Evolutionary conservation across 2,329 filamentous ascomycete genomes (phyloP).

Genomic region (Clarireedia monteithiana): DNA sequence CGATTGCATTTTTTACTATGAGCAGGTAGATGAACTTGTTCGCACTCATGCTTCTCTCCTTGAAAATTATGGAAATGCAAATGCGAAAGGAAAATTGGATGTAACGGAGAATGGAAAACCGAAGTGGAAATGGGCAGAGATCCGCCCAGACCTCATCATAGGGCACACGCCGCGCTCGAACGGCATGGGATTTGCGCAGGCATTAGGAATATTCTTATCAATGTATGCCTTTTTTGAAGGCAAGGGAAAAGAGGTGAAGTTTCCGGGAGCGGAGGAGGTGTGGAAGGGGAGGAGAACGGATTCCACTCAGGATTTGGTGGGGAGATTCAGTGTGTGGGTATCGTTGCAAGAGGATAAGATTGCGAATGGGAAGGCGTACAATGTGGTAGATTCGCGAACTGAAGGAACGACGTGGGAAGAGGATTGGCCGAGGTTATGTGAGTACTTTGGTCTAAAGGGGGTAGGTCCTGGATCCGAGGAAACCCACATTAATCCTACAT

Average conservation of each 20-base stretch:
- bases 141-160: slow-evolving; percentile 37
- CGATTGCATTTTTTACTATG: neutral
- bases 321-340: slow-evolving; percentile 35
- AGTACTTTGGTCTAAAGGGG: slow-evolving; percentile 39
- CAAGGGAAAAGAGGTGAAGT: slow-evolving; percentile 29
- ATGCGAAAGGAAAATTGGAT: too few relatives aligned
- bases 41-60: neutral
- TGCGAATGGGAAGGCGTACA: slow-evolving; percentile 30
- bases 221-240: slow-evolving; percentile 33
- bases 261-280: slow-evolving; percentile 31
- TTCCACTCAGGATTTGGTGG: slow-evolving; percentile 31
- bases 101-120: slow-evolving; percentile 23
- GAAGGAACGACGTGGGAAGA: slow-evolving; percentile 32
- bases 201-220: slow-evolving; percentile 32
- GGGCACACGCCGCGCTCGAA: slow-evolving; percentile 38
- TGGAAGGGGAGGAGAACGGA: slow-evolving; percentile 31
- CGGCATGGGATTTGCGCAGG: slow-evolving; percentile 35
- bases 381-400: slow-evolving; percentile 33
- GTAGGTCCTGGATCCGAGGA: slow-evolving; percentile 25
- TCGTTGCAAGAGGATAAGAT: slow-evolving; percentile 27
- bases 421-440: slow-evolving; percentile 39
- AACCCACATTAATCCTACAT: too few relatives aligned
- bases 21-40: neutral
- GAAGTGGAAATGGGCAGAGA: slow-evolving; percentile 36
- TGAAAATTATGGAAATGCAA: too few relatives aligned